Evolutionary conservation across 768 basidiomycete species (phyloP), one percentile per base, ranked within the genome.

Genomic region (Pleurotus giganteus): DNA sequence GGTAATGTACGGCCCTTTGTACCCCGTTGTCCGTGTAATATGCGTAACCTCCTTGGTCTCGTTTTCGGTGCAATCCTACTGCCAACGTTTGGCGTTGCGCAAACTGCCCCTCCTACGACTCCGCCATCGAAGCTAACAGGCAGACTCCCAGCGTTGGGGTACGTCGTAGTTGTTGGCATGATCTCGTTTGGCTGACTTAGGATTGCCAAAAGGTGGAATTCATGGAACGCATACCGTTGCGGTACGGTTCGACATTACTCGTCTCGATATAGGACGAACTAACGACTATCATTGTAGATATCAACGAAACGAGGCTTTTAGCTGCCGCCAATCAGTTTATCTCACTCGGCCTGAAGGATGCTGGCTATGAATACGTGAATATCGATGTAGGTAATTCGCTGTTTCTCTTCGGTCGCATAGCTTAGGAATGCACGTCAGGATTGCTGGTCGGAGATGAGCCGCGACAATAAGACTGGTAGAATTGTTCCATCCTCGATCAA

Each of bases 311-410:
- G 6, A 77, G 76, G 53, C 62, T 82, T 26, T 54, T 80, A 23
- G 73, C 71, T 21, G 78, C 79, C 5, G 80, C 79, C 4, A 75
- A 76, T 50, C 68, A 71, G 47, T 71, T 82, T 42, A 62, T 75
- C 4, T 74, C 75, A 1, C 68, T 80, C 4, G 79, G 80, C 4
- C 69, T 82, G 28, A 74, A 76, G 58, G 69, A 68, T 36, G 78
- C 68, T 5, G 80, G 80, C 4, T 82, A 82, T 52, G 57, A 78
- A 58, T 82, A 80, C 58, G 65, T 82, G 53, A 79, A 81, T 61
- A 76, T 81, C 41, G 80, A 80, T 63, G 79, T 78, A 57, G 13
- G 71, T 66, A 15, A 13, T 23, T 11, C 26, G 29, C 9, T 17
- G 54, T 17, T 36, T 24, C 19, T 3, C 32, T 11, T 34, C n/a